A percentile compares a stretch with the other conserved stretches of the same genome.
These are phyloP conservation scores for Ailanthus altissimus DNA, from an alignment of 345 rosid genomes.

Conservation along the genomic window DNA sequence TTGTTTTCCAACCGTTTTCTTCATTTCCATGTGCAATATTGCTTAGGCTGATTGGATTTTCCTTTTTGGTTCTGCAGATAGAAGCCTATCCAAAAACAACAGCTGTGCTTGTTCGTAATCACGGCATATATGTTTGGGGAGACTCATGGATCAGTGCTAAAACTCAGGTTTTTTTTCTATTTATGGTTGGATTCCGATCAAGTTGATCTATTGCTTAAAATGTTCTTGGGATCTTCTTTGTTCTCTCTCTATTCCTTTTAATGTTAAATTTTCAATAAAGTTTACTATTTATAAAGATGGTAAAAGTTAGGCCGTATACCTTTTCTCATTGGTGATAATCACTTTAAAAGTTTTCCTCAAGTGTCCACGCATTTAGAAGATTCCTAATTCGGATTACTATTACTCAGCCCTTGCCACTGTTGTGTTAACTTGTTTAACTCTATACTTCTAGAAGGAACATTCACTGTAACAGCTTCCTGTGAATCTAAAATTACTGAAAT, in stretches of 20 bases:
- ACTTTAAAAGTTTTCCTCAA: neutral
- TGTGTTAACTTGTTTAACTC: neutral
- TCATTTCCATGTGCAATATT: slow-evolving; percentile 15
- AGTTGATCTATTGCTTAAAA: slow-evolving; percentile 8
- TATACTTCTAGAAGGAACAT: neutral
- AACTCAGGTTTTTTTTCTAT: slow-evolving; percentile 73
- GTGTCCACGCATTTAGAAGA: neutral
- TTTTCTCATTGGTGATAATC: neutral
- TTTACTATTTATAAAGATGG: neutral
- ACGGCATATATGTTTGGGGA: slow-evolving; percentile 93
- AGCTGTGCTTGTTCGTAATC: slow-evolving; percentile 95
- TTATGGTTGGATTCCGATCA: slow-evolving; percentile 6
- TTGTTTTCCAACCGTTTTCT: neutral
- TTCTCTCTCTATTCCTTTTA: neutral
- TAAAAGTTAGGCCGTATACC: no score
- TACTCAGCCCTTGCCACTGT: neutral
- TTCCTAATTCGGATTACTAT: neutral
- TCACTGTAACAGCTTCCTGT: neutral
- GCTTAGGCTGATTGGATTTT: neutral
- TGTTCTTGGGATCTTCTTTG: neutral
- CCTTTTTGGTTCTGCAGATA: slow-evolving; percentile 46
- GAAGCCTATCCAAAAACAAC: slow-evolving; percentile 91
- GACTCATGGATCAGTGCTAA: slow-evolving; percentile 98
- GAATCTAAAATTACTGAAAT: neutral
- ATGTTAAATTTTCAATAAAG: neutral